These are phyloP conservation scores for Scheffersomyces lignicola DNA, from an alignment of 1,139 yeast species.

Conservation along the genomic window DNA sequence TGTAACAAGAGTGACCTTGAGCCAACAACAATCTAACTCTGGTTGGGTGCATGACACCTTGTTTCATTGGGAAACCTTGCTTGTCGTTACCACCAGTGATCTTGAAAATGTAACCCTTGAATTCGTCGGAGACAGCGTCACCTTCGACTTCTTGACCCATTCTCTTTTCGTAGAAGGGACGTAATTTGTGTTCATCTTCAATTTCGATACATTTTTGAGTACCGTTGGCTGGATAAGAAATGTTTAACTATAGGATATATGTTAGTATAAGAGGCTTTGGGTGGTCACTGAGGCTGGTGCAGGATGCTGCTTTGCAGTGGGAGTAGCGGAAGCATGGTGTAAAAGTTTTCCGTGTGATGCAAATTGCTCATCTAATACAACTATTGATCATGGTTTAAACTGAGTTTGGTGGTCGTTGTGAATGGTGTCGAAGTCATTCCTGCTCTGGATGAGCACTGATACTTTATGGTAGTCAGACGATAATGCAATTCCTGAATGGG, in stretches of 20 bases:
- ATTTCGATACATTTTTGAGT: constrained; percentile 96
- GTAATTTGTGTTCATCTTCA: constrained; percentile 99
- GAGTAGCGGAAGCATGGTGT: too few relatives aligned
- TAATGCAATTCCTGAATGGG: too few relatives aligned
- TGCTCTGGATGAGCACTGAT: too few relatives aligned
- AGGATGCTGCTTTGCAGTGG: too few relatives aligned
- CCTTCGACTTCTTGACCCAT: constrained; percentile 99
- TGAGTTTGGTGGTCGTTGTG: too few relatives aligned
- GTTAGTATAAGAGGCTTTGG: constrained; percentile 14
- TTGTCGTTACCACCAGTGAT: constrained; percentile 99
- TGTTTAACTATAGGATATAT: constrained; percentile 70
- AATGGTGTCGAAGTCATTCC: too few relatives aligned
- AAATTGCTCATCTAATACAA: too few relatives aligned
- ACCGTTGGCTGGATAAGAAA: constrained; percentile 99
- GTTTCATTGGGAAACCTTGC: constrained; percentile 99
- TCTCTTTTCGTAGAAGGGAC: constrained; percentile 99
- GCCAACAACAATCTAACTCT: constrained; percentile 96
- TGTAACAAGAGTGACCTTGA: constrained; percentile 97
- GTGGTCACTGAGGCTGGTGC: too few relatives aligned
- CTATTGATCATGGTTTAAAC: too few relatives aligned
- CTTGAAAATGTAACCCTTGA: constrained; percentile 98
- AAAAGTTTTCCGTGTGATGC: too few relatives aligned
- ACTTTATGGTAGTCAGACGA: too few relatives aligned
- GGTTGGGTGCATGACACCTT: constrained; percentile 99
- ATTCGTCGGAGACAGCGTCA: constrained; percentile 97